These are phyloP conservation scores for Ogataea glucozyma DNA, from an alignment of 805 yeast species.

Conservation along the genomic window DNA sequence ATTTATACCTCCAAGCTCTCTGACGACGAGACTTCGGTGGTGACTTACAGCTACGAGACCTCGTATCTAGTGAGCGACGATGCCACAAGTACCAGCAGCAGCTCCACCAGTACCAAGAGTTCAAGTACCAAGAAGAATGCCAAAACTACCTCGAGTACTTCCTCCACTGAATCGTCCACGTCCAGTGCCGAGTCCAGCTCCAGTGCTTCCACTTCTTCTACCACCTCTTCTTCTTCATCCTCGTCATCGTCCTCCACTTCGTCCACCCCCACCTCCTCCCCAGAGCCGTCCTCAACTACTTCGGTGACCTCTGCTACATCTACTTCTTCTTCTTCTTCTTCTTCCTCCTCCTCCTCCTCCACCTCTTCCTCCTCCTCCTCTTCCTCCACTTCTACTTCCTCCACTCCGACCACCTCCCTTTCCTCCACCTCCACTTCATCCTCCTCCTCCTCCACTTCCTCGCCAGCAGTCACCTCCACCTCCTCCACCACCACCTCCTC, in stretches of 20 bases:
- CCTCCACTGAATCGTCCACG: not conserved
- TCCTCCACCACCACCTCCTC: conserved; percentile 12
- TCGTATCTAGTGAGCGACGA: conserved; percentile 14
- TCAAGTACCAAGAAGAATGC: conserved; percentile 32
- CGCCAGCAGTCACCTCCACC: conserved; percentile 12
- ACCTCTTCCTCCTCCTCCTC: conserved; percentile 25
- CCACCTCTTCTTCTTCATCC: conserved; percentile 13
- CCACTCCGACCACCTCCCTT: not conserved
- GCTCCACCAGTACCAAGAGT: conserved; percentile 6
- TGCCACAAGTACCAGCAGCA: conserved; percentile 1
- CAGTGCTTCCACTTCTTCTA: not conserved
- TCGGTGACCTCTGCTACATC: conserved; percentile 16
- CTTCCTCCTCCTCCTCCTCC: conserved; percentile 21
- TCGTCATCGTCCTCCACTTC: conserved; percentile 12
- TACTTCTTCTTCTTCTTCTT: conserved; percentile 17
- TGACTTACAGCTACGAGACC: conserved; percentile 20
- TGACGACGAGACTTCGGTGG: conserved; percentile 23
- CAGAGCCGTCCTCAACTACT: conserved; percentile 12
- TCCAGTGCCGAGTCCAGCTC: not conserved
- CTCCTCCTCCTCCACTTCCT: conserved; percentile 8
- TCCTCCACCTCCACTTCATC: conserved; percentile 25
- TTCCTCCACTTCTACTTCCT: conserved; percentile 1
- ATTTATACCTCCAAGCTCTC: conserved; percentile 33
- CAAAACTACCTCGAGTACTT: conserved; percentile 8
- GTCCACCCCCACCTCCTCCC: conserved; percentile 13